These are phyloP conservation scores for Kernera saxatilis DNA, from an alignment of 345 rosid genomes.

Conservation along the genomic window DNA sequence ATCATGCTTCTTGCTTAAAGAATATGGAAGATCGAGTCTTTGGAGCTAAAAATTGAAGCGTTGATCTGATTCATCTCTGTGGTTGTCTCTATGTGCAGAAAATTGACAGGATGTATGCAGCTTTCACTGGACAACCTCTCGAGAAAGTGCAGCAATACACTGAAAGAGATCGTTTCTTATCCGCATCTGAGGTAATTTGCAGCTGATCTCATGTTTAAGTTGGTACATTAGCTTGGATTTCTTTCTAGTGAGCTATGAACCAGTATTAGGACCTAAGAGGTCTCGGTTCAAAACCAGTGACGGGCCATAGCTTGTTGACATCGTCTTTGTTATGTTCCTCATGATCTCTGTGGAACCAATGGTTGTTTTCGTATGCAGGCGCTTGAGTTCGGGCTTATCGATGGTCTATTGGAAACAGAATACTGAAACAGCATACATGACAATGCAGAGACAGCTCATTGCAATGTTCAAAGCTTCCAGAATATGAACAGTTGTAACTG, in stretches of 20 bases:
- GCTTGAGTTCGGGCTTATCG: conserved; percentile 81
- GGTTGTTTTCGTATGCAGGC: conserved; percentile 44
- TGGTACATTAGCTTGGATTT: background rate
- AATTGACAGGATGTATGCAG: conserved; percentile 78
- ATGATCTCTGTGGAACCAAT: background rate
- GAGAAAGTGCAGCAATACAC: conserved; percentile 83
- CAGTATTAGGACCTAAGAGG: background rate
- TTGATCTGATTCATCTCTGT: conserved; percentile 1
- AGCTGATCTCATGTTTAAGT: background rate
- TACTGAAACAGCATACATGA: conserved; percentile 33
- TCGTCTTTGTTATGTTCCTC: background rate
- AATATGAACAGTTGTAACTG: conserved; percentile 12
- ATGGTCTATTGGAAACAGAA: conserved; percentile 75
- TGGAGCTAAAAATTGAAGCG: background rate
- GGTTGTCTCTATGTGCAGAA: conserved; percentile 47
- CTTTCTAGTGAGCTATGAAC: background rate
- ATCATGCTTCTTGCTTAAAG: background rate
- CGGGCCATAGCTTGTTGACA: background rate
- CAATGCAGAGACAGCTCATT: background rate
- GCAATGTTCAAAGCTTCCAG: conserved; percentile 16
- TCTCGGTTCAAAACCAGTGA: background rate
- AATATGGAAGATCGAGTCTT: background rate
- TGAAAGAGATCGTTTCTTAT: conserved; percentile 81
- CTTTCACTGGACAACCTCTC: conserved; percentile 81
- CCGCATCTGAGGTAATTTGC: conserved; percentile 66